Percentiles rank a stretch among this genome's conserved stretches.
Conservation (phyloP, 305 asterid species). For the Petunia hybrid region DNA sequence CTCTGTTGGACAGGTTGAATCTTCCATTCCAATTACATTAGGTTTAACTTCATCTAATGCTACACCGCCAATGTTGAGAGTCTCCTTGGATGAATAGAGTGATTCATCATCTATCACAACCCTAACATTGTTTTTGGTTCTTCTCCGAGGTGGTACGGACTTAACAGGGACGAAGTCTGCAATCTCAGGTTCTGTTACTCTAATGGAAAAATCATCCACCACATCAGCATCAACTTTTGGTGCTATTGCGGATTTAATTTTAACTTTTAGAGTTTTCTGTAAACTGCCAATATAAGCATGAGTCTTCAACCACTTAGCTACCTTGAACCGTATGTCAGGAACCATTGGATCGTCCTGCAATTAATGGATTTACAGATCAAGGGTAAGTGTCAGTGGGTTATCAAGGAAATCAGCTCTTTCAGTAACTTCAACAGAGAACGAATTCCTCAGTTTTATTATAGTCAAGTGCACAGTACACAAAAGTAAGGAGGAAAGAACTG, state of each 20-base stretch:
- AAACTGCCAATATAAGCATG: constrained; percentile 65
- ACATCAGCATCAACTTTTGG: constrained; percentile 56
- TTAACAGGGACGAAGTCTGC: constrained; percentile 69
- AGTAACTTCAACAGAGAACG: constrained; percentile 19
- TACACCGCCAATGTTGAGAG: constrained; percentile 40
- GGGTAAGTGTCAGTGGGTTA: not conserved
- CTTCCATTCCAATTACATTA: constrained; percentile 52
- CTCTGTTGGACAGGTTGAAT: constrained; percentile 44
- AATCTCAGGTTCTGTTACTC: constrained; percentile 56
- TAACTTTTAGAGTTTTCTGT: constrained; percentile 60
- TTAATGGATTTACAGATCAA: not conserved
- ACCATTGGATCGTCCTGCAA: constrained; percentile 69
- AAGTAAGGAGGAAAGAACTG: constrained; percentile 26
- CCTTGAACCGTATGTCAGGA: constrained; percentile 66
- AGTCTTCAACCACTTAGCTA: constrained; percentile 76
- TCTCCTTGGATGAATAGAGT: constrained; percentile 47
- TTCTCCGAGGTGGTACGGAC: constrained; percentile 77
- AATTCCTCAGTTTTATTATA: not conserved
- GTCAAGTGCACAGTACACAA: not conserved
- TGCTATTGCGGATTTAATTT: constrained; percentile 48
- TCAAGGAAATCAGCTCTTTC: constrained; percentile 5
- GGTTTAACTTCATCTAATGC: constrained; percentile 41
- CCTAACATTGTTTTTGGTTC: constrained; percentile 71
- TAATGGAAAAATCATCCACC: constrained; percentile 53
- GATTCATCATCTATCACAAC: constrained; percentile 52